phyloP scores from a whole-genome alignment of 768 basidiomycete genomes.

The Leccinum sublutescens region DNA sequence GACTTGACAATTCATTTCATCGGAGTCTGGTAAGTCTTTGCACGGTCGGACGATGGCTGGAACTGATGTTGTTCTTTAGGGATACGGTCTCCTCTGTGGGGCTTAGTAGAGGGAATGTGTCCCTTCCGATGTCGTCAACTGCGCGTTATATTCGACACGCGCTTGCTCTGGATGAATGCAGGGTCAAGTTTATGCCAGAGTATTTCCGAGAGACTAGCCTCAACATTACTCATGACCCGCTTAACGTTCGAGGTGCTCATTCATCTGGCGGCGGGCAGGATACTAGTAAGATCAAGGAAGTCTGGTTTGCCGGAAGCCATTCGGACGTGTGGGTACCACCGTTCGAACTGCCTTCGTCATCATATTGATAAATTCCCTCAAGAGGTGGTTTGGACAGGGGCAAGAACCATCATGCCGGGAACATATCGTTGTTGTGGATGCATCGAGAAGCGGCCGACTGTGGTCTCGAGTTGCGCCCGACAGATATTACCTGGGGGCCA shows the following conservation, averaged over 20 bases:
- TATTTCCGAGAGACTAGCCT: constrained; percentile 21
- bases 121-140: constrained; percentile 51
- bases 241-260: not conserved
- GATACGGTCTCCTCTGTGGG: constrained; percentile 67
- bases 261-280: no score
- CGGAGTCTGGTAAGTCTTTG: constrained; percentile 43
- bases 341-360: no score
- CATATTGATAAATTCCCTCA: not conserved
- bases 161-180: not conserved
- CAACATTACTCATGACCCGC: constrained; percentile 3
- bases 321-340: constrained; percentile 32
- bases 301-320: not conserved
- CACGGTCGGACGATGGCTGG: not conserved
- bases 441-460: not conserved
- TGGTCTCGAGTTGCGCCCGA: constrained; percentile 10
- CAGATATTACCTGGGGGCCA: constrained; percentile 13
- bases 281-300: constrained; percentile 33
- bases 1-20: constrained; percentile 30
- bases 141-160: constrained; percentile 24
- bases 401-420: not conserved
- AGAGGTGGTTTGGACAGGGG: constrained; percentile 18
- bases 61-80: constrained; percentile 28
- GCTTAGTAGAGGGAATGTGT: constrained; percentile 40
- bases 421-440: not conserved
- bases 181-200: not conserved